A percentile compares a stretch with the other conserved stretches of the same genome.
Conservation (phyloP, 345 rosid species). For the Boechera retrofracta region DNA sequence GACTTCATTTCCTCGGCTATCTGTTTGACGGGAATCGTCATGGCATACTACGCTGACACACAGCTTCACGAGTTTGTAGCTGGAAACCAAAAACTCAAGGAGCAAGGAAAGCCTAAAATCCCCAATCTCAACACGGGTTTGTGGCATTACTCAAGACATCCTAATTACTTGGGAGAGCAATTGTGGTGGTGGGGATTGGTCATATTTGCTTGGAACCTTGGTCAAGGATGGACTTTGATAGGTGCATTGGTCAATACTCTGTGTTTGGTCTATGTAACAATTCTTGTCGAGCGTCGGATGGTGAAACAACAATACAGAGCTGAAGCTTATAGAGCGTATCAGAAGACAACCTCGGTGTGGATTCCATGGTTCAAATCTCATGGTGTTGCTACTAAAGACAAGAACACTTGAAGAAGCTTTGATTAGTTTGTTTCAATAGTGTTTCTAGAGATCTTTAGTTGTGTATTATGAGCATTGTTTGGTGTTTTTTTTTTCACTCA, state of each 20-base stretch:
- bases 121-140: conserved; percentile 78
- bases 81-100: conserved; percentile 66
- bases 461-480: conserved; percentile 34
- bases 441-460: conserved; percentile 28
- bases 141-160: conserved; percentile 89
- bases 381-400: conserved; percentile 48
- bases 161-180: conserved; percentile 95
- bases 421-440: conserved; percentile 26
- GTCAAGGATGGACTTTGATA: conserved; percentile 71
- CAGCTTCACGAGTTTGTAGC: conserved; percentile 81
- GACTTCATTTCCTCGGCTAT: conserved; percentile 67
- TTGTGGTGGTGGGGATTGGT: conserved; percentile 99
- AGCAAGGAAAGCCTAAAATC: conserved; percentile 71
- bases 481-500: background rate
- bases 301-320: conserved; percentile 74
- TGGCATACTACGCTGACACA: conserved; percentile 83
- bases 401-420: conserved; percentile 52
- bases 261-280: conserved; percentile 81
- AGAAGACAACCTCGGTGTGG: conserved; percentile 92
- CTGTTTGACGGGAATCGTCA: conserved; percentile 65
- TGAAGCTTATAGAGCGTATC: conserved; percentile 82
- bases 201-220: conserved; percentile 84
- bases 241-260: conserved; percentile 75
- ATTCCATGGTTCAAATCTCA: conserved; percentile 88
- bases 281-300: conserved; percentile 86